Conservation (phyloP, 179 eudicot species). For the Vitellaria paradoxa region DNA sequence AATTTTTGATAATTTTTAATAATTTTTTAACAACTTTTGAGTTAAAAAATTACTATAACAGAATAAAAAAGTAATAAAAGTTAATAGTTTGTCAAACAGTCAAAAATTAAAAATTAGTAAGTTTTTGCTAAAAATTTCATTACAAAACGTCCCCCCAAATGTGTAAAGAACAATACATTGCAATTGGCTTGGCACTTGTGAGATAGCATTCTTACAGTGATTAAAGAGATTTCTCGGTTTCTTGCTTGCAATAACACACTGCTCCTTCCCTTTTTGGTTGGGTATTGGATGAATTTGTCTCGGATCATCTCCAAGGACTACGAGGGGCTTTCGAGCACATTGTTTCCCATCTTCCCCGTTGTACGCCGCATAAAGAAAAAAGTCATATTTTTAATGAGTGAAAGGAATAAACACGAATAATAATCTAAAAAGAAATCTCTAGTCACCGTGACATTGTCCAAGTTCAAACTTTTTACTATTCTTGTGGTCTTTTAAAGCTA, state of each 20-base stretch:
- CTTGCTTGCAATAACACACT: constrained; percentile 20
- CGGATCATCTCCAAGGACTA: constrained; percentile 70
- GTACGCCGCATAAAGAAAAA: not conserved
- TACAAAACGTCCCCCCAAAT: no score
- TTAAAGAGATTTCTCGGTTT: constrained; percentile 50
- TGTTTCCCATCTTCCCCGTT: constrained; percentile 23
- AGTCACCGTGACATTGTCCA: not conserved
- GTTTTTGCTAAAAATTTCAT: no score
- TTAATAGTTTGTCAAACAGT: no score
- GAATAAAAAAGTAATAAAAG: no score
- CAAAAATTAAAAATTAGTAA: no score
- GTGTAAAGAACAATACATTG: no score
- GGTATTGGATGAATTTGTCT: constrained; percentile 44
- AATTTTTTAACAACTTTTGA: no score
- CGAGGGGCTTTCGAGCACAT: constrained; percentile 38
- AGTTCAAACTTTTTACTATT: not conserved
- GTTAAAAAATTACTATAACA: no score
- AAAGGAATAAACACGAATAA: not conserved
- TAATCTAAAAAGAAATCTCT: not conserved
- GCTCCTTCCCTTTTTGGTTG: constrained; percentile 20
- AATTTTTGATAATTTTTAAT: no score
- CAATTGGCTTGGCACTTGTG: not conserved
- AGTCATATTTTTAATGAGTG: not conserved
- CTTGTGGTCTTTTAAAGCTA: not conserved
- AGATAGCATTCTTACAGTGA: constrained; percentile 54